These are phyloP conservation scores for Wickerhamomyces ciferrii DNA, from an alignment of 805 yeast species.

Conservation along the genomic window DNA sequence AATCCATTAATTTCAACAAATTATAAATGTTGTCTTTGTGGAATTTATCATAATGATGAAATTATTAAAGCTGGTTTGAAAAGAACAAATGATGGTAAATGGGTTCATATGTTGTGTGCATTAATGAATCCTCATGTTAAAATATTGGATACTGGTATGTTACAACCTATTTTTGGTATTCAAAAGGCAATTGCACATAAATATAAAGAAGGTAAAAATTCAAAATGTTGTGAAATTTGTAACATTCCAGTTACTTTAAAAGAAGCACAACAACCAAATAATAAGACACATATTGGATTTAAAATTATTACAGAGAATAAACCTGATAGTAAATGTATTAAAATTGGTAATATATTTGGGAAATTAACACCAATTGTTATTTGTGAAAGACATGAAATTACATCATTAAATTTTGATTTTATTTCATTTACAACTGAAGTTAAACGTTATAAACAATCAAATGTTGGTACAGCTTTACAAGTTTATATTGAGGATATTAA, in stretches of 20 bases:
- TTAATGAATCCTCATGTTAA: constrained; percentile 41
- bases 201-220: constrained; percentile 23
- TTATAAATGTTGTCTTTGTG: constrained; percentile 66
- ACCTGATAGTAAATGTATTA: constrained; percentile 16
- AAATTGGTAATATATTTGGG: constrained; percentile 27
- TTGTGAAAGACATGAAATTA: constrained; percentile 35
- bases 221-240: constrained; percentile 53
- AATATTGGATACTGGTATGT: constrained; percentile 32
- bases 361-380: constrained; percentile 36
- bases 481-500: constrained; percentile 16
- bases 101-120: constrained; percentile 80
- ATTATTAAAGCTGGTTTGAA: constrained; percentile 56
- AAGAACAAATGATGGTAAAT: constrained; percentile 58
- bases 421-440: constrained; percentile 22
- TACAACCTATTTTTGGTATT: constrained; percentile 45
- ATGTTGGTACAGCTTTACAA: constrained; percentile 9
- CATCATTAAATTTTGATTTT: constrained; percentile 6
- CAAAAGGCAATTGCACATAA: constrained; percentile 21
- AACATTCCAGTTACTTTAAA: constrained; percentile 50
- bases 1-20: constrained; percentile 52
- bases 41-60: constrained; percentile 6
- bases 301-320: constrained; percentile 15
- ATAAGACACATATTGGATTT: constrained; percentile 49
- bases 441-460: constrained; percentile 10
- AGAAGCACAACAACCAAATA: constrained; percentile 33